Percentiles rank a stretch among this genome's conserved stretches.
These are phyloP conservation scores for Lithospermum erythrorhizon DNA, from an alignment of 257 asterid species.

Conservation along the genomic window DNA sequence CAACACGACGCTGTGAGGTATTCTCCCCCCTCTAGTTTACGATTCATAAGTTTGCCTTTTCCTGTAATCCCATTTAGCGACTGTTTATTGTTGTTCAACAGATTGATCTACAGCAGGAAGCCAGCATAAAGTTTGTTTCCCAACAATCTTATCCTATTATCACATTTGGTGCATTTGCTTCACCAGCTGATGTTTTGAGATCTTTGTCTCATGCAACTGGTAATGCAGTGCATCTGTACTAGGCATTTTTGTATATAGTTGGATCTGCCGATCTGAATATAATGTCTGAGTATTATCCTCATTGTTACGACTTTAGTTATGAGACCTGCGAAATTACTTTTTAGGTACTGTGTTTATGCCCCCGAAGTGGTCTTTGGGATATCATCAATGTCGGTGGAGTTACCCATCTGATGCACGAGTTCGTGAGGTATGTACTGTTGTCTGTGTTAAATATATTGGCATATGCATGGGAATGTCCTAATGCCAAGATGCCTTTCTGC, in stretches of 20 bases:
- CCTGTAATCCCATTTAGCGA: slow-evolving; percentile 8
- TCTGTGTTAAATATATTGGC: background rate
- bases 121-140: slow-evolving; percentile 48
- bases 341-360: slow-evolving; percentile 93
- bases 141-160: slow-evolving; percentile 57
- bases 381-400: slow-evolving; percentile 99
- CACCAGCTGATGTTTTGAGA: slow-evolving; percentile 72
- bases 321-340: slow-evolving; percentile 9
- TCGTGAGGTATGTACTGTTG: slow-evolving; percentile 56
- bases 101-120: slow-evolving; percentile 77
- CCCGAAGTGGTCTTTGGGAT: slow-evolving; percentile 95
- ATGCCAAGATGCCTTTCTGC: background rate
- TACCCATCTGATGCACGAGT: slow-evolving; percentile 73
- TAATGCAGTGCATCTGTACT: slow-evolving; percentile 21
- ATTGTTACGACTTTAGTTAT: background rate
- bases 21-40: slow-evolving; percentile 7
- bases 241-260: slow-evolving; percentile 3
- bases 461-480: background rate
- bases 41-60: slow-evolving; percentile 3
- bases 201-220: slow-evolving; percentile 75
- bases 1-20: slow-evolving; percentile 89
- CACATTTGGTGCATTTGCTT: slow-evolving; percentile 88
- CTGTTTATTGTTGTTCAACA: slow-evolving; percentile 24
- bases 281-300: background rate
- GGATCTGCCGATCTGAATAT: background rate